Conservation (phyloP, 2,329 filamentous ascomycete genomes). For the Claviceps quebecensis region DNA sequence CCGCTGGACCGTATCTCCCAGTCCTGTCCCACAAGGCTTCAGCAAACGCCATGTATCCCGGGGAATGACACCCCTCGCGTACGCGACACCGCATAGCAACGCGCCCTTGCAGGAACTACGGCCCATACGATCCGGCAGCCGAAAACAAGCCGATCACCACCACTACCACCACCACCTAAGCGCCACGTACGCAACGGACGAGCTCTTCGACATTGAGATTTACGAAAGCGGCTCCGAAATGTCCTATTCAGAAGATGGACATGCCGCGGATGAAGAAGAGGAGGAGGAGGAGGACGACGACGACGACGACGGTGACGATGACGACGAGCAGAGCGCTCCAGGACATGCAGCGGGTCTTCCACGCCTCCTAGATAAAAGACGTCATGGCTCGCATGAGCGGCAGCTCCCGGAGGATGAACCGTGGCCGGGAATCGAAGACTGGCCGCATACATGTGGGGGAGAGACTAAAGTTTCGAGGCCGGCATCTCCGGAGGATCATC, state of each 20-base stretch:
- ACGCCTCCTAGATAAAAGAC: slow-evolving; percentile 5
- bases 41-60: slow-evolving; percentile 16
- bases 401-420: slow-evolving; percentile 38
- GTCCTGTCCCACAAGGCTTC: slow-evolving; percentile 23
- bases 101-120: slow-evolving; percentile 32
- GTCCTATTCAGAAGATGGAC: slow-evolving; percentile 16
- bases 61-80: slow-evolving; percentile 48
- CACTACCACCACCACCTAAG: slow-evolving; percentile 18
- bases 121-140: slow-evolving; percentile 16
- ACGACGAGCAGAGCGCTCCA: slow-evolving; percentile 11
- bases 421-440: slow-evolving; percentile 43
- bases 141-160: slow-evolving; percentile 10
- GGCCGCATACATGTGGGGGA: slow-evolving; percentile 28
- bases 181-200: slow-evolving; percentile 19
- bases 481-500: slow-evolving; percentile 14
- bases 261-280: slow-evolving; percentile 13
- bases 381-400: slow-evolving; percentile 13
- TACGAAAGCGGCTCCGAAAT: slow-evolving; percentile 23
- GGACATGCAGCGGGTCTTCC: slow-evolving; percentile 16
- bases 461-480: slow-evolving; percentile 36
- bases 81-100: slow-evolving; percentile 62
- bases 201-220: slow-evolving; percentile 22
- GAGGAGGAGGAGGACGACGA: slow-evolving; percentile 14
- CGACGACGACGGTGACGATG: slow-evolving; percentile 11
- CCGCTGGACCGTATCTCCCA: slow-evolving; percentile 37